Conservation (phyloP, 2,329 filamentous ascomycete genomes). For the Ophiostoma sp. region DNA sequence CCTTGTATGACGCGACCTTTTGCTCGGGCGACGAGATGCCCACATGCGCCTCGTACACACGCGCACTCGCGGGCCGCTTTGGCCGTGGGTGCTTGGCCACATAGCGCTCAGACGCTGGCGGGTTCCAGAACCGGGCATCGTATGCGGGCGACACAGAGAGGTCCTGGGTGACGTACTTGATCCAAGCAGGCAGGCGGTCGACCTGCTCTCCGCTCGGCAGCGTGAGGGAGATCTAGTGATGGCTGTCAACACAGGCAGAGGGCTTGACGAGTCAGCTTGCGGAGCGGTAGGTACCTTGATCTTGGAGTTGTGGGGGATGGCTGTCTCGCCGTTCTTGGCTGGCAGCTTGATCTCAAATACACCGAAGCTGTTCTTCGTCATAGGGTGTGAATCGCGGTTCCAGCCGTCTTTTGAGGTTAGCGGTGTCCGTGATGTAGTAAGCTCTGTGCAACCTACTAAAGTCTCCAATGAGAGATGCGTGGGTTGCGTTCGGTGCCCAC, state of each 20-base stretch:
- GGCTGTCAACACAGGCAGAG: not conserved
- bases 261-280: not conserved
- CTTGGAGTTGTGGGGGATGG: conserved; percentile 90
- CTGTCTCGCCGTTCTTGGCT: conserved; percentile 63
- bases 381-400: conserved; percentile 75
- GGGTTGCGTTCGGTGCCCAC: conserved; percentile 87
- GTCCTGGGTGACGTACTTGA: conserved; percentile 94
- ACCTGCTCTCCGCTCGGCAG: conserved; percentile 72
- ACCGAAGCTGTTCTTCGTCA: conserved; percentile 80
- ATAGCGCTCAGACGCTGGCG: conserved; percentile 69
- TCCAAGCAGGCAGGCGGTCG: conserved; percentile 92
- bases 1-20: conserved; percentile 88
- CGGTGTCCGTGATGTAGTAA: not conserved
- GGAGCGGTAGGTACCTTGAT: conserved; percentile 62
- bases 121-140: conserved; percentile 96
- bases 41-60: conserved; percentile 98
- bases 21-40: conserved; percentile 91
- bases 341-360: conserved; percentile 80
- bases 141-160: conserved; percentile 83
- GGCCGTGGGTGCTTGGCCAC: conserved; percentile 77
- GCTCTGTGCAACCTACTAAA: conserved; percentile 62
- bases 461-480: conserved; percentile 84
- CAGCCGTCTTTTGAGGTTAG: conserved; percentile 60
- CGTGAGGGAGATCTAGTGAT: conserved; percentile 68
- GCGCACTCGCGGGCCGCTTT: conserved; percentile 75